phyloP scores from a whole-genome alignment of 495 filamentous ascomycete species.

The Emericellopsis terricola region DNA sequence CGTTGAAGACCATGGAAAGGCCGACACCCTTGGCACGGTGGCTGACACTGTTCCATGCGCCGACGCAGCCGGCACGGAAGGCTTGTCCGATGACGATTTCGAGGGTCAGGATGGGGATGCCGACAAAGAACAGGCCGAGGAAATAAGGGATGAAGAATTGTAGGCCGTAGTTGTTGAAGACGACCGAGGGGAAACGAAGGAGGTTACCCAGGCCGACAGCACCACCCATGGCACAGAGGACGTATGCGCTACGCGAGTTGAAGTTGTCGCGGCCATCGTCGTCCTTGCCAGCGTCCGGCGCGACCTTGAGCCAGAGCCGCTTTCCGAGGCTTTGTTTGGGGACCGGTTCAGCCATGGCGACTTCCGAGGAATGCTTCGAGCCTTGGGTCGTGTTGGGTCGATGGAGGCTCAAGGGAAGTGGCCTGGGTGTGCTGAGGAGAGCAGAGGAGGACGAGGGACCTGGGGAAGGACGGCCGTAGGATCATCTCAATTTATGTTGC shows the following conservation, averaged over 20 bases:
- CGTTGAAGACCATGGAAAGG: conserved; percentile 14
- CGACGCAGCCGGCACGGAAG: conserved; percentile 19
- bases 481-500: too few relatives aligned
- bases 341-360: too few relatives aligned
- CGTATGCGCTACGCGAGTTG: conserved; percentile 3
- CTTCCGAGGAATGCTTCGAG: too few relatives aligned
- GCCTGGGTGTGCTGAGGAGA: too few relatives aligned
- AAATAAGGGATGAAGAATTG: conserved; percentile 18
- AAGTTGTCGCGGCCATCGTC: conserved; percentile 5
- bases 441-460: too few relatives aligned
- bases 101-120: conserved; percentile 26
- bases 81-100: conserved; percentile 23
- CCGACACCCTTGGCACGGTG: conserved; percentile 18
- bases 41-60: conserved; percentile 21
- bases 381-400: too few relatives aligned
- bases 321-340: too few relatives aligned
- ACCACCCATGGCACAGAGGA: conserved; percentile 5
- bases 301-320: too few relatives aligned
- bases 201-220: conserved; percentile 4
- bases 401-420: too few relatives aligned
- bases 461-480: too few relatives aligned
- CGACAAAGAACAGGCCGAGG: conserved; percentile 17
- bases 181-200: conserved; percentile 3
- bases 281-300: conserved; percentile 3
- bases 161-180: conserved; percentile 5